Base-by-base conservation (phyloP, 2,329 filamentous ascomycete genomes). In the Magnaporthiopsis incrustans region DNA sequence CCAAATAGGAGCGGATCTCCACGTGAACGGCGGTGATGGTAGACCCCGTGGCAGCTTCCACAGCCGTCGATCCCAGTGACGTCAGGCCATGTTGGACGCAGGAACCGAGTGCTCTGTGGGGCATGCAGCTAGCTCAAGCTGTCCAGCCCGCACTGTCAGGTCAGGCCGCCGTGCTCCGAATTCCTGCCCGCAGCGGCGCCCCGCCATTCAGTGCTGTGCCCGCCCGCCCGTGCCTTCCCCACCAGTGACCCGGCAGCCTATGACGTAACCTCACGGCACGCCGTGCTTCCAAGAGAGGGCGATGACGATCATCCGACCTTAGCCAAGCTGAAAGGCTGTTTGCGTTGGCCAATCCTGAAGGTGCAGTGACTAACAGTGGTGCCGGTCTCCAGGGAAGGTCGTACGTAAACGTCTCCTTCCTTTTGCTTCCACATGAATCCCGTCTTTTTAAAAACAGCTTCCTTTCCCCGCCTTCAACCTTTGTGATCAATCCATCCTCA, bases 291-390 rank as follows among this genome's bases (percentile, higher is more conserved):
- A n/a, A 38, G 33, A n/a, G n/a, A 38, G n/a, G 22, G 11, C 44
- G 33, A 60, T 60, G 59, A 60, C 59, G 59, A 60, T 60, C 59
- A 12, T 60, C 44, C 25, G 59, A 44, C 59, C 35, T 60, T 50
- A 5, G n/a, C 33, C 59, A 60, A n/a, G 59, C 59, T 32, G 59
- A 35, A 44, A 35, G 44, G 27, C 27, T 60, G 59, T 60, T 50
- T 38, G 59, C 33, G 18, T 26, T 35, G 32, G 18, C 59, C 15
- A 12, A 18, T 27, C 14, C 14, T 50, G 33, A 60, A 38, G 10
- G 15, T 27, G 33, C 59, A 27, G 59, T 60, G 59, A 60, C 59
- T 60, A 60, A 60, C 59, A 60, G n/a, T 60, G 59, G 25, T 50
- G 44, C 33, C n/a, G 18, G 32, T 18, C 33, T 60, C n/a, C 33